Conservation (phyloP, 2,329 filamentous ascomycete species). For the Aspergillus ochraceus region DNA sequence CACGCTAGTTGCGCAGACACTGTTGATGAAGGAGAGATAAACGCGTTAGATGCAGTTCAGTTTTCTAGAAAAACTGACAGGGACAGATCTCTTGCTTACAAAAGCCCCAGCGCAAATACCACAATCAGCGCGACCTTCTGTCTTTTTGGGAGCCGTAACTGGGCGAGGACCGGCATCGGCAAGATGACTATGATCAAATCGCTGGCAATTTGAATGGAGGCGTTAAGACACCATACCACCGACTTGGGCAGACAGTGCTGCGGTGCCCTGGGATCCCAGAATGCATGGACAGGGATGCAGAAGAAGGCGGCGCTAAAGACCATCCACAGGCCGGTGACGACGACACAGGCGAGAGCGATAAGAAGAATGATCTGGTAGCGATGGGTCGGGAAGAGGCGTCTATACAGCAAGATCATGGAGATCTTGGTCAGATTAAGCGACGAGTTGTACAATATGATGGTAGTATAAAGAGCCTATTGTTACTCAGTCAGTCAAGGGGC, state of each 20-base stretch:
- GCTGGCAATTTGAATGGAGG: constrained; percentile 27
- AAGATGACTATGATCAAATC: constrained; percentile 28
- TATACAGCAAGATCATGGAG: constrained; percentile 32
- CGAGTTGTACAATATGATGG: constrained; percentile 37
- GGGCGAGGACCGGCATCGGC: constrained; percentile 27
- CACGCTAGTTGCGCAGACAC: constrained; percentile 30
- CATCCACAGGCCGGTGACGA: constrained; percentile 28
- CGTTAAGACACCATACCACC: constrained; percentile 30
- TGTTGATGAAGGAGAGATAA: constrained; percentile 15
- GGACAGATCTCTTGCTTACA: constrained; percentile 25
- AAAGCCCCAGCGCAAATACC: constrained; percentile 30
- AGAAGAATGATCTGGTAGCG: constrained; percentile 21
- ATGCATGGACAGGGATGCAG: constrained; percentile 25
- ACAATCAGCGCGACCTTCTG: constrained; percentile 27
- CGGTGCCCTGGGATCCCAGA: constrained; percentile 19
- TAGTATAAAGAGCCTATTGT: constrained; percentile 29
- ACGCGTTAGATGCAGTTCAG: neutral
- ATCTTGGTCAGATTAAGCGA: constrained; percentile 32
- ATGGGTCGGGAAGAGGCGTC: constrained; percentile 29
- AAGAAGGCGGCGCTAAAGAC: constrained; percentile 26
- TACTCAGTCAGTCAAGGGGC: neutral
- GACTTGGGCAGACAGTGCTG: constrained; percentile 21
- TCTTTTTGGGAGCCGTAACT: constrained; percentile 21
- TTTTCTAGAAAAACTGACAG: neutral
- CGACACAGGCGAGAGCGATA: constrained; percentile 19